A percentile compares a stretch with the other conserved stretches of the same genome.
phyloP scores from a whole-genome alignment of 495 filamentous ascomycete species.

The Trichocladium antarcticum region DNA sequence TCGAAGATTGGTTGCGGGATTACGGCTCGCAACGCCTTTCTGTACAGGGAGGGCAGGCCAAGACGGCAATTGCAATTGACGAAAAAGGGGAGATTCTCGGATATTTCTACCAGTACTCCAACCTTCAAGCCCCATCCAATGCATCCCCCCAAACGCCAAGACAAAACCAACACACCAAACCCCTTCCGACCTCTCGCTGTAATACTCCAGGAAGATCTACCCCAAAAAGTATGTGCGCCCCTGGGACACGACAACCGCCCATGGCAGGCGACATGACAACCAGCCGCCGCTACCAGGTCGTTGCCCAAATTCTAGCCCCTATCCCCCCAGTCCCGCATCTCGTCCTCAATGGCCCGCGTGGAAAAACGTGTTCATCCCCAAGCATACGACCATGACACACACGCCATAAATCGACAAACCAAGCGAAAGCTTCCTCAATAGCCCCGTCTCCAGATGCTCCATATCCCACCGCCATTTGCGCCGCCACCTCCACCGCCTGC shows the following conservation, averaged over 20 bases:
- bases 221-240: too few relatives aligned
- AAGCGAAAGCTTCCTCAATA: constrained; percentile 63
- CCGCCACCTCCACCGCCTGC: constrained; percentile 23
- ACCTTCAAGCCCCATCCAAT: neutral
- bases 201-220: too few relatives aligned
- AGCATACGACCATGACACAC: constrained; percentile 79
- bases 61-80: too few relatives aligned
- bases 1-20: too few relatives aligned
- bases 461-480: constrained; percentile 38
- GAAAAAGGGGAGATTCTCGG: constrained; percentile 1
- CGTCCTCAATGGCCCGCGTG: neutral
- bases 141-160: constrained; percentile 1
- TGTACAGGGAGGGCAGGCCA: too few relatives aligned
- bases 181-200: too few relatives aligned
- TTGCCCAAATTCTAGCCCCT: neutral
- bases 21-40: too few relatives aligned
- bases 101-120: neutral
- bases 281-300: too few relatives aligned
- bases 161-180: too few relatives aligned
- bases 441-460: constrained; percentile 37
- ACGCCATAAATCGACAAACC: constrained; percentile 72
- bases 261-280: too few relatives aligned
- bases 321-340: neutral
- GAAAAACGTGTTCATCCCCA: constrained; percentile 57
- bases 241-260: too few relatives aligned